Evolutionary conservation across 73 alveolate species (phyloP), one percentile per base, ranked within the genome.

Genomic region (Paramecium octaurelia): DNA sequence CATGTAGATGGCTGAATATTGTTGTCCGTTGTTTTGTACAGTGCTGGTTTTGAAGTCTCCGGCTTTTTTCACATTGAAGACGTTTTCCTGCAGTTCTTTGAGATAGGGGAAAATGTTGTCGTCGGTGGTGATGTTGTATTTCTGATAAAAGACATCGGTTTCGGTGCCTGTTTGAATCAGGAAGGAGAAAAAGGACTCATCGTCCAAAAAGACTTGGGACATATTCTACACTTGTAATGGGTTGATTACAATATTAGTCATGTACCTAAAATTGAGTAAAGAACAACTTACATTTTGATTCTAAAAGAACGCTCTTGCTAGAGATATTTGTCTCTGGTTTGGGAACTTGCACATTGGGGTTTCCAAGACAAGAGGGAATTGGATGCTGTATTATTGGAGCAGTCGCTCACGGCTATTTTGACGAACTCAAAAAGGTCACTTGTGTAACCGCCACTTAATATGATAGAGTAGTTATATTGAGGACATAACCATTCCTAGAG

Each of bases 401-500:
- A 80, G 4, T 27, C 75, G 7, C 44, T 44, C 0, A 80, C 75
- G 16, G 46, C 48, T 3, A 80, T 44, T 80, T 48, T 80, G 16
- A 80, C 77, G 46, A 80, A 80, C 5, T n/a, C 44, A 21, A 80
- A 80, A 5, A 24, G 9, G 10, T 80, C 91, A 44, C 91, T 80
- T 24, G 91, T 80, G 29, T 20, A 80, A 23, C 91, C 34, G 10
- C 91, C 91, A 21, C 75, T 24, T 34, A 64, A 64, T 12, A 23
- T 27, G 14, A 80, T 31, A 8, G 43, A 80, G 16, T 80, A 80
- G 24, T 44, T 42, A 0, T 43, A 0, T 18, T 42, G 23, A 16
- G 91, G 91, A 48, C 91, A 80, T 48, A 80, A 43, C 91, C 91
- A 80, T 44, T 80, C 70, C 8, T 80, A 5, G 8, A 80, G 12